phyloP scores from a whole-genome alignment of 192 early-diverging fungal genomes.

The Ambispora gerdemannii region DNA sequence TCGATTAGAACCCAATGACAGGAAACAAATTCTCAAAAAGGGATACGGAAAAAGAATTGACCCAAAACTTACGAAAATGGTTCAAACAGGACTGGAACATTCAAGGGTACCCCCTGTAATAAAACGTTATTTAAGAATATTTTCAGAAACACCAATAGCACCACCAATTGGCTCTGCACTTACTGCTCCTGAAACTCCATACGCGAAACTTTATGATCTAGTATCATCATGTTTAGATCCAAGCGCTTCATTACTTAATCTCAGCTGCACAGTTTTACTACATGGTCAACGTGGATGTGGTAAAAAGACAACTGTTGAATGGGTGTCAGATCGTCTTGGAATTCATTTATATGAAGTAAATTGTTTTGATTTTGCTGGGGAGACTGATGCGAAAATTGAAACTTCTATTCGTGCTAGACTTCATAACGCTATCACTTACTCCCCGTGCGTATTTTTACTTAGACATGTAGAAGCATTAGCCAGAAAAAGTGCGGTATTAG shows the following conservation, averaged over 20 bases:
- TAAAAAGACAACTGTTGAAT: conserved; percentile 67
- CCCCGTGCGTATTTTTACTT: conserved; percentile 84
- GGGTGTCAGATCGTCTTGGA: conserved; percentile 68
- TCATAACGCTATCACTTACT: conserved; percentile 70
- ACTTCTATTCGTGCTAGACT: conserved; percentile 69
- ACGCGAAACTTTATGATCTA: conserved; percentile 53
- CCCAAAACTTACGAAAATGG: conserved; percentile 54
- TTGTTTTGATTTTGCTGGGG: conserved; percentile 74
- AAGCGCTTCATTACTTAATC: conserved; percentile 57
- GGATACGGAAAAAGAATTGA: conserved; percentile 38
- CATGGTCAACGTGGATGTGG: conserved; percentile 83
- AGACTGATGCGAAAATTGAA: conserved; percentile 79
- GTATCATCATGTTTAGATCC: conserved; percentile 74
- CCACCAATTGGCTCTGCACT: conserved; percentile 35
- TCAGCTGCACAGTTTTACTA: conserved; percentile 70
- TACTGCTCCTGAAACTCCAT: conserved; percentile 37
- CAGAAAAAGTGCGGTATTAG: conserved; percentile 53
- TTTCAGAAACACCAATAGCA: conserved; percentile 35
- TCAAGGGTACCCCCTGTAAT: conserved; percentile 52
- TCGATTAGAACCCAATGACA: conserved; percentile 26
- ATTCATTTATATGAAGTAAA: conserved; percentile 77
- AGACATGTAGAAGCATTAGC: conserved; percentile 75
- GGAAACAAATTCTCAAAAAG: conserved; percentile 23
- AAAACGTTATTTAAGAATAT: conserved; percentile 30
- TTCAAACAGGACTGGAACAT: conserved; percentile 61